Evolutionary conservation across 805 yeast species (phyloP).

Genomic region (Ogataea wickerhamii): DNA sequence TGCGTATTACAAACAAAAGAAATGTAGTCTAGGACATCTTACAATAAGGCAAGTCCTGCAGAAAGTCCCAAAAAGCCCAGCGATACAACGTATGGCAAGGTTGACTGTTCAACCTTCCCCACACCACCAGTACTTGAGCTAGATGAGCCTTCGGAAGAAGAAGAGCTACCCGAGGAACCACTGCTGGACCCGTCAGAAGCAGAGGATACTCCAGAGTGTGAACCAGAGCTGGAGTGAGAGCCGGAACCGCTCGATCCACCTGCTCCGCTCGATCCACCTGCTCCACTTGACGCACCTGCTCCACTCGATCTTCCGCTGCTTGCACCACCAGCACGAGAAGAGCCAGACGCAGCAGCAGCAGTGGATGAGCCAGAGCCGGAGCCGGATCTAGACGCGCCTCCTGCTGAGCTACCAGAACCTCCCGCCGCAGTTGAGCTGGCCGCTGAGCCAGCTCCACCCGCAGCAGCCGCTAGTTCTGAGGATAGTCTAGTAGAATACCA

Average conservation of each 20-base stretch:
- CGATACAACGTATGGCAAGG: constrained; percentile 15
- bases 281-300: constrained; percentile 4
- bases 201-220: constrained; percentile 5
- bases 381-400: constrained; percentile 6
- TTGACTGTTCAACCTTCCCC: constrained; percentile 13
- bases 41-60: constrained; percentile 25
- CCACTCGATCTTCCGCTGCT: constrained; percentile 1
- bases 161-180: constrained; percentile 2
- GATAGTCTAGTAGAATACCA: constrained; percentile 34
- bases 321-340: constrained; percentile 2
- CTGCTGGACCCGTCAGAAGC: constrained; percentile 5
- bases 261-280: constrained; percentile 8
- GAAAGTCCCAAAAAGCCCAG: constrained; percentile 24
- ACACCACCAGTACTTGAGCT: constrained; percentile 13
- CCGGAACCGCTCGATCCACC: constrained; percentile 3
- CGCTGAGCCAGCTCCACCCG: constrained; percentile 10
- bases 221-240: constrained; percentile 4
- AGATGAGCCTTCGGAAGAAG: constrained; percentile 8
- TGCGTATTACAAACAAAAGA: neutral
- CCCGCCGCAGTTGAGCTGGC: constrained; percentile 14
- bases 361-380: constrained; percentile 5
- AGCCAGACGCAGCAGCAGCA: constrained; percentile 6
- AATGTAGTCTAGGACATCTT: neutral
- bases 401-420: constrained; percentile 12
- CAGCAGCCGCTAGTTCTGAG: constrained; percentile 17